These are phyloP conservation scores for Sporothrix phasma DNA, from an alignment of 2,329 filamentous ascomycete genomes.

Conservation along the genomic window DNA sequence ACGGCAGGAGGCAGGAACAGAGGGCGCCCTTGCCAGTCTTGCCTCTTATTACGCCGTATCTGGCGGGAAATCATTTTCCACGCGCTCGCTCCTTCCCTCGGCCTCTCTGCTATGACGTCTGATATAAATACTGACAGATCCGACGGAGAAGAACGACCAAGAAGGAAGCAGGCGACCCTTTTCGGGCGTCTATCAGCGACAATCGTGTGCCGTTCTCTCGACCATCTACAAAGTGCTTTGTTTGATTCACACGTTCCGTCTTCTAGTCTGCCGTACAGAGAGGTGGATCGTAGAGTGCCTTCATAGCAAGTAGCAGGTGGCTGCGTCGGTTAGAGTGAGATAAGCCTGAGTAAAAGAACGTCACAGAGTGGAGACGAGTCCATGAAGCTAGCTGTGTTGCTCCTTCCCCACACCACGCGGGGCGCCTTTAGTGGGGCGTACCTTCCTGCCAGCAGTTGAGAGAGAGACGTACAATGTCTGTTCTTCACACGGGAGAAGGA, in stretches of 20 bases:
- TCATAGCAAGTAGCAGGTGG: too few species aligned
- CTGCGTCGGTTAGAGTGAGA: slow-evolving; percentile 18
- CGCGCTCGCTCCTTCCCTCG: background rate
- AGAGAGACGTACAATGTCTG: slow-evolving; percentile 3
- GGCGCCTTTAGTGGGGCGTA: background rate
- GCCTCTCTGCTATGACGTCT: background rate
- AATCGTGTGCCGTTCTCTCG: background rate
- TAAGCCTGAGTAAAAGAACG: slow-evolving; percentile 11
- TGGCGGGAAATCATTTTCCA: background rate
- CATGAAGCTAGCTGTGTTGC: background rate
- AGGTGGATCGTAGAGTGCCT: too few species aligned
- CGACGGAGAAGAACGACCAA: background rate
- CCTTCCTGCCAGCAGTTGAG: background rate
- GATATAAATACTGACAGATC: background rate
- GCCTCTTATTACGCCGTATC: background rate
- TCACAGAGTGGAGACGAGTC: background rate
- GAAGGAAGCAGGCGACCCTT: background rate
- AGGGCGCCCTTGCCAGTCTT: background rate
- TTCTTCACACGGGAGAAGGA: background rate
- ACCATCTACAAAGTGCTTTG: too few species aligned
- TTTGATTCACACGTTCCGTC: too few species aligned
- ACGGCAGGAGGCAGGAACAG: background rate
- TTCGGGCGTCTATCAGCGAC: background rate
- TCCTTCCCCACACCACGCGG: background rate
- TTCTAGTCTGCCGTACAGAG: too few species aligned